Evolutionary conservation across 108 stramenopile genomes (phyloP).

Genomic region (Cyclostephanos tholiformis): DNA sequence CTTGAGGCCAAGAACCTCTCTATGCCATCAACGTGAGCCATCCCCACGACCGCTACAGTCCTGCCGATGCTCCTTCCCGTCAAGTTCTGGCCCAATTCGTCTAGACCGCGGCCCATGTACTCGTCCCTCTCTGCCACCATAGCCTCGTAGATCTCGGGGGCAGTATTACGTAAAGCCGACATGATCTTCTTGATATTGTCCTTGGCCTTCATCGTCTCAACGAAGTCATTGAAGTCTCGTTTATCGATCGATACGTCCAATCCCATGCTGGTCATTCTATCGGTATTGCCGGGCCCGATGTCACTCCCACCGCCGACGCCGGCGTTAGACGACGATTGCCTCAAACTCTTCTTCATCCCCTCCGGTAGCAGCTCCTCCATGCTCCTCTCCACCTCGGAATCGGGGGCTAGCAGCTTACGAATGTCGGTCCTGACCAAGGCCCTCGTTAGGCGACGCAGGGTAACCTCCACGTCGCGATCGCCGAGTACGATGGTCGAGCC

Average conservation of each 20-base stretch:
- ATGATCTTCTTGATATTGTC: slow-evolving; percentile 57
- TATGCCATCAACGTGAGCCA: slow-evolving; percentile 60
- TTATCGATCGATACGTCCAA: slow-evolving; percentile 35
- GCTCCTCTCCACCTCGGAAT: slow-evolving; percentile 44
- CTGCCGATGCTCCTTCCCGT: slow-evolving; percentile 5
- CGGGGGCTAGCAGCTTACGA: slow-evolving; percentile 36
- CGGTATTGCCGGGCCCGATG: background rate
- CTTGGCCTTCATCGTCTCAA: slow-evolving; percentile 58
- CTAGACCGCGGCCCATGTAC: slow-evolving; percentile 57
- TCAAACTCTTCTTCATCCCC: slow-evolving; percentile 33
- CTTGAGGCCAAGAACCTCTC: slow-evolving; percentile 42
- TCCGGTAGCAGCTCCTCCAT: slow-evolving; percentile 45
- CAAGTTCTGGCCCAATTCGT: slow-evolving; percentile 38
- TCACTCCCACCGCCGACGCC: background rate
- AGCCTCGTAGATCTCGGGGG: slow-evolving; percentile 55
- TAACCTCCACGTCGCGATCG: slow-evolving; percentile 61
- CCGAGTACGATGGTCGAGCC: slow-evolving; percentile 57
- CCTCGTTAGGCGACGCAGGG: slow-evolving; percentile 40
- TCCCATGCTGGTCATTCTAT: slow-evolving; percentile 4
- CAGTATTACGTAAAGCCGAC: slow-evolving; percentile 32
- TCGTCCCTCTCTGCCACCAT: slow-evolving; percentile 60
- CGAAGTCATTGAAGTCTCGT: slow-evolving; percentile 43
- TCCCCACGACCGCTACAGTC: slow-evolving; percentile 57
- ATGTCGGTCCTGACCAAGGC: slow-evolving; percentile 51
- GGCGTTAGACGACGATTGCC: background rate